These are phyloP conservation scores for Clonostachys solani DNA, from an alignment of 2,329 filamentous ascomycete genomes.

Conservation along the genomic window DNA sequence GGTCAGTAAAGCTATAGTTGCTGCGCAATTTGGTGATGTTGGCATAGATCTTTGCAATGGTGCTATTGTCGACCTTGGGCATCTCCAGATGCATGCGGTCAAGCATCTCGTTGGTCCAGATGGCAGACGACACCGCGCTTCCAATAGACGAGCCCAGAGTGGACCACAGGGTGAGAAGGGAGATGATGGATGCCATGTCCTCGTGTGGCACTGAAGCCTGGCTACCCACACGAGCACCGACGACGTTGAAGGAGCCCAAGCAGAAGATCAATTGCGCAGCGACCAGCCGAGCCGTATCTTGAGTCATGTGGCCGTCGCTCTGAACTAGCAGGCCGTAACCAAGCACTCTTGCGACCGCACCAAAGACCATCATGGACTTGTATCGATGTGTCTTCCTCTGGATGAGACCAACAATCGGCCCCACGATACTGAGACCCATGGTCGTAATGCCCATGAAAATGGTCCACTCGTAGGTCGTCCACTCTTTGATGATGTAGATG, in stretches of 20 bases:
- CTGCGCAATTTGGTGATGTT: conserved; percentile 24
- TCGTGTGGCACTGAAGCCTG: conserved; percentile 37
- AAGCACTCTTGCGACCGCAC: conserved; percentile 24
- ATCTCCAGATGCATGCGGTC: conserved; percentile 21
- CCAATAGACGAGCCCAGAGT: conserved; percentile 30
- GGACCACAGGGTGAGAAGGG: conserved; percentile 30
- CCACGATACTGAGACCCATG: conserved; percentile 27
- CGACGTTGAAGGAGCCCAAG: conserved; percentile 27
- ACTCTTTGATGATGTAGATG: conserved; percentile 32
- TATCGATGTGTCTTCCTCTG: conserved; percentile 31
- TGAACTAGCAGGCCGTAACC: conserved; percentile 28
- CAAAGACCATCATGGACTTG: conserved; percentile 33
- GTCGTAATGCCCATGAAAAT: conserved; percentile 32
- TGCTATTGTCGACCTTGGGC: conserved; percentile 12
- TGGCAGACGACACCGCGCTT: conserved; percentile 27
- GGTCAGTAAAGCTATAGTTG: conserved; percentile 21
- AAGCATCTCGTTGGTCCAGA: conserved; percentile 33
- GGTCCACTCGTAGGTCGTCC: conserved; percentile 34
- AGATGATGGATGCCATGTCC: conserved; percentile 31
- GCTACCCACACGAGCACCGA: conserved; percentile 30
- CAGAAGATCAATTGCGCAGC: conserved; percentile 28
- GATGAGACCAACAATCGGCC: conserved; percentile 26
- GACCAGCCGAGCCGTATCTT: conserved; percentile 24
- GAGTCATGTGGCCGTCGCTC: conserved; percentile 18
- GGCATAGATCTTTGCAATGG: conserved; percentile 22